Evolutionary conservation across 108 stramenopile genomes (phyloP), one percentile per base, ranked within the genome.

Genomic region (Discostella stelligeroides): DNA sequence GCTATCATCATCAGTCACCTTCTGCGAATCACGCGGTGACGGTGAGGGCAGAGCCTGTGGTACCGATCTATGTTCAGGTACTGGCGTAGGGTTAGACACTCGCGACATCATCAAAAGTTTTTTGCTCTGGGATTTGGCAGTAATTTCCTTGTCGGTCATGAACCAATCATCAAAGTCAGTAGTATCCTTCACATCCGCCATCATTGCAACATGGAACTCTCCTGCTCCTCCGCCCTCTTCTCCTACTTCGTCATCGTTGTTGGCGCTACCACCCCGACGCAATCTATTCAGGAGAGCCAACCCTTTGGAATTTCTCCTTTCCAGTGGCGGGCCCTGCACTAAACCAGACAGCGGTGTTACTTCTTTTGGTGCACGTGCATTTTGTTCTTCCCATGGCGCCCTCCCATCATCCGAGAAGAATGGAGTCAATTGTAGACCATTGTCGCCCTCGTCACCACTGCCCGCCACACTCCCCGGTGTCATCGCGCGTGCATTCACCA

Each of bases 351-450:
- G 51, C 24, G 68, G 68, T 12, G 46, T 18, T n/a, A 57, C 13
- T 7, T 14, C 18, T 46, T 57, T 58, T 0, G 68, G 72, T 56
- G 74, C 84, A 3, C 3, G 34, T n/a, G 50, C 66, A 12, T 81
- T 75, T 10, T 73, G 66, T 34, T 92, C 88, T 40, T 89, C 92
- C 92, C 92, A 94, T 0, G 92, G 89, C 50, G 90, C 87, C 20
- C 57, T 84, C 18, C 92, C 92, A 38, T 83, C 82, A 60, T 83
- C 56, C 10, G 86, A 87, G 45, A 93, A 93, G 50, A 93, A 93
- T 3, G 92, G 92, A 25, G 67, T 75, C 48, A 93, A 70, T 34
- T 62, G 69, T 20, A 43, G 13, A 17, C 66, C 85, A 53, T 80
- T 75, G 13, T 60, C 66, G 53, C 17, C 48, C 21, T 25, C 59